Evolutionary conservation across 2,329 filamentous ascomycete species (phyloP).

Genomic region (Pyrenophora tritici-repentis): DNA sequence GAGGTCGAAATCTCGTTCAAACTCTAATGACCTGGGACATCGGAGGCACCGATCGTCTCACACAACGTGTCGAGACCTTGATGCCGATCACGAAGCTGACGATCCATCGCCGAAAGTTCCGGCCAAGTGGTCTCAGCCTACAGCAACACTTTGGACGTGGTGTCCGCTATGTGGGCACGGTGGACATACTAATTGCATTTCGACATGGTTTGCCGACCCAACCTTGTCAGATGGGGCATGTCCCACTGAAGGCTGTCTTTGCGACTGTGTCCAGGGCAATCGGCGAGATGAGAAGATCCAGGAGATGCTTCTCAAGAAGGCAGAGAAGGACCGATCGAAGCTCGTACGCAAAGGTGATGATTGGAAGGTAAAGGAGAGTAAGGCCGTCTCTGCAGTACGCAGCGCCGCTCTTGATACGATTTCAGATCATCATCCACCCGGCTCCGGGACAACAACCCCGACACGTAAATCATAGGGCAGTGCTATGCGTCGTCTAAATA

Average conservation of each 20-base stretch:
- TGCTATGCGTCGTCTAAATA: constrained; percentile 2
- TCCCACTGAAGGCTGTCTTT: constrained; percentile 63
- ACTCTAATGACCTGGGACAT: constrained; percentile 27
- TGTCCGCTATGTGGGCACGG: constrained; percentile 66
- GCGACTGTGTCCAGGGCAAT: constrained; percentile 61
- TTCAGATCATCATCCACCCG: constrained; percentile 15
- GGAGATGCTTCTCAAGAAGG: constrained; percentile 36
- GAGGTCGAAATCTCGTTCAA: constrained; percentile 31
- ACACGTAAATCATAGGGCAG: constrained; percentile 2
- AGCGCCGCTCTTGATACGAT: constrained; percentile 34
- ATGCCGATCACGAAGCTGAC: constrained; percentile 19
- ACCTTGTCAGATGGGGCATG: constrained; percentile 58
- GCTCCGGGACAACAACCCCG: constrained; percentile 17
- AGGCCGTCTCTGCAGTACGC: constrained; percentile 49
- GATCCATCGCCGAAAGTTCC: constrained; percentile 30
- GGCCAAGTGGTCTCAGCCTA: constrained; percentile 28
- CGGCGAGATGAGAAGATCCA: constrained; percentile 41
- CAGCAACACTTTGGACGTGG: constrained; percentile 56
- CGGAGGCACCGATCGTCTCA: constrained; percentile 35
- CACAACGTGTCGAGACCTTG: constrained; percentile 15
- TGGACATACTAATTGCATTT: constrained; percentile 63
- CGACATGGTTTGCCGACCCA: constrained; percentile 59
- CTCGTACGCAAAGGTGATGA: constrained; percentile 48
- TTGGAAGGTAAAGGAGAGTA: constrained; percentile 51
- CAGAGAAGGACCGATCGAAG: constrained; percentile 42